Base-by-base conservation (phyloP, 208 protist species). In the Zelonia costaricensis region DNA sequence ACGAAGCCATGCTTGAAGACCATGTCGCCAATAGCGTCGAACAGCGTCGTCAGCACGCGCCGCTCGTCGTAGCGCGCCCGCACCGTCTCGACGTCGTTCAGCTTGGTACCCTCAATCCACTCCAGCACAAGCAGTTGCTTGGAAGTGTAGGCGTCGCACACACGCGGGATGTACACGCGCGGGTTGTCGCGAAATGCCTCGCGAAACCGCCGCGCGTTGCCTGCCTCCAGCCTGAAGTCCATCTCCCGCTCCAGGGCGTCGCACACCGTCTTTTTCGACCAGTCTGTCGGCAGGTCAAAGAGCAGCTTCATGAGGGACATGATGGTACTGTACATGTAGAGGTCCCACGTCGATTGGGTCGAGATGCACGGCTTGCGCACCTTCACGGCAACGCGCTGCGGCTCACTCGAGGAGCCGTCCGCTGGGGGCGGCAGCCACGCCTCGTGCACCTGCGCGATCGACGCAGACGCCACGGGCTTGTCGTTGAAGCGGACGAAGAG, bases 1-100 rank as follows among this genome's bases (percentile, higher is more conserved):
- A 98, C 78, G 63, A 97, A 98, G 42, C 94, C 93, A 48, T 92
- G 60, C 12, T 94, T 74, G 53, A 98, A 99, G n/a, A 98, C 95
- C 82, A 97, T 93, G 40, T 97, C 79, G 7, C 86, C 82, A 69
- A 97, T 96, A 1, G 84, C 74, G 13, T 96, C 84, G 38, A 97
- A 88, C 28, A 98, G 22, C 12, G 69, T 86, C 16, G 62, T 74
- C 18, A 95, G 64, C 49, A 93, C 74, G 5, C 40, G 57, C 10
- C 55, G 65, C 10, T 56, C 80, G 52, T 85, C 49, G 75, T 80
- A 95, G 22, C 74, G 59, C 28, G 60, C 49, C 0, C 70, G 66
- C n/a, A 97, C 65, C 1, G 39, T 59, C 13, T 88, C 75, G 4
- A 88, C 77, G 10, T 97, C 83, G 4, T 75, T 53, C 25, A 97